These are phyloP conservation scores for Jackrogersella multiformis DNA, from an alignment of 495 filamentous ascomycete species.

Conservation along the genomic window DNA sequence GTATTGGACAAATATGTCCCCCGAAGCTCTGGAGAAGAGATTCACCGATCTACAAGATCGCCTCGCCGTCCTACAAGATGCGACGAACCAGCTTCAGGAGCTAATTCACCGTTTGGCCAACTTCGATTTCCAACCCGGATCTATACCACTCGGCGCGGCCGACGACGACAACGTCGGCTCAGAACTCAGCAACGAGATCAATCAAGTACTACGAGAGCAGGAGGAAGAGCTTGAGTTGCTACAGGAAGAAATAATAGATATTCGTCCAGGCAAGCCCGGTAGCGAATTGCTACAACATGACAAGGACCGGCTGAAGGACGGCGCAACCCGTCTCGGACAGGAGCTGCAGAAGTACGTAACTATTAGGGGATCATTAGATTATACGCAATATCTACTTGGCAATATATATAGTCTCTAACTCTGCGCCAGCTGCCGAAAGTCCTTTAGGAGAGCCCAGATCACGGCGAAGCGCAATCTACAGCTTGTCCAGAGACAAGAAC, in stretches of 20 bases:
- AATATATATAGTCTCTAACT: conserved; percentile 5
- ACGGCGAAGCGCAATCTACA: conserved; percentile 80
- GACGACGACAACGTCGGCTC: conserved; percentile 70
- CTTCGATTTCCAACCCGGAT: conserved; percentile 70
- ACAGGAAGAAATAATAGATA: conserved; percentile 77
- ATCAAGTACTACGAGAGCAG: conserved; percentile 79
- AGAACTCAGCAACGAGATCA: conserved; percentile 87
- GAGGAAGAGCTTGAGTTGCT: conserved; percentile 88
- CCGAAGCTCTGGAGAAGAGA: conserved; percentile 69
- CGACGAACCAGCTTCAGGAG: conserved; percentile 72
- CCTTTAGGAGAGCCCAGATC: conserved; percentile 87
- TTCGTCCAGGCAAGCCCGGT: conserved; percentile 58
- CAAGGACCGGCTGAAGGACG: conserved; percentile 67
- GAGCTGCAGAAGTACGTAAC: conserved; percentile 74
- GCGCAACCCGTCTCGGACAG: conserved; percentile 67
- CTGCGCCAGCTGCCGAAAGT: conserved; percentile 73
- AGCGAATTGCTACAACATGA: conserved; percentile 62
- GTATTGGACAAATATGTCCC: conserved; percentile 67
- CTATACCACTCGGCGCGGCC: conserved; percentile 59
- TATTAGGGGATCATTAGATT: background rate
- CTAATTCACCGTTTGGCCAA: conserved; percentile 78
- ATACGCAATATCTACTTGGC: conserved; percentile 23
- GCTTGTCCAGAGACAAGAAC: conserved; percentile 75
- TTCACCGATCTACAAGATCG: conserved; percentile 72
- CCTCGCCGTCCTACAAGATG: conserved; percentile 72